Evolutionary conservation across 768 basidiomycete genomes (phyloP).

Genomic region (Udeniomyces megalosporus): DNA sequence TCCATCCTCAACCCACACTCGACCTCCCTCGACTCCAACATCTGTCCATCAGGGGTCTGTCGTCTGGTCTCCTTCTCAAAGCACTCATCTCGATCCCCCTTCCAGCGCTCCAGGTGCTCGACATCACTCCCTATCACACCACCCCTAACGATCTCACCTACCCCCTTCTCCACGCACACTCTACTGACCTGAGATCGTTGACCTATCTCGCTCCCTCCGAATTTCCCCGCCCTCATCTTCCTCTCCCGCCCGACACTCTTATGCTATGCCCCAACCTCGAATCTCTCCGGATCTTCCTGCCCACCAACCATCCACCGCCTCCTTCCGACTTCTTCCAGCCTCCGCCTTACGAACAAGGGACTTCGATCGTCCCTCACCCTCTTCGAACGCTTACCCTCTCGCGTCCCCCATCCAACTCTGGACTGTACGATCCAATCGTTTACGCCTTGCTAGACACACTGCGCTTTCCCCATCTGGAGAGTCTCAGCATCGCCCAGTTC

Average conservation of each 20-base stretch:
- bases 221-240: conserved; percentile 19
- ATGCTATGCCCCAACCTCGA: conserved; percentile 19
- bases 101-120: conserved; percentile 19
- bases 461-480: conserved; percentile 4
- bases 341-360: not conserved
- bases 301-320: conserved; percentile 10
- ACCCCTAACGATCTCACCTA: conserved; percentile 18
- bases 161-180: conserved; percentile 21
- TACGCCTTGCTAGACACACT: not conserved
- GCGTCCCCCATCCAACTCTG: not conserved
- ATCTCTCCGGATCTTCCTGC: conserved; percentile 18
- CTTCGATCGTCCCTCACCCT: conserved; percentile 14
- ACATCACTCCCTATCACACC: conserved; percentile 20
- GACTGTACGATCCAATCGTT: not conserved
- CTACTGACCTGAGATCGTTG: conserved; percentile 20
- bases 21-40: conserved; percentile 22
- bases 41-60: conserved; percentile 20
- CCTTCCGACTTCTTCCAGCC: conserved; percentile 3
- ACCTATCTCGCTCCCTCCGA: conserved; percentile 22
- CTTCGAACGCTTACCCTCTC: conserved; percentile 20
- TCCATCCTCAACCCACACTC: conserved; percentile 7
- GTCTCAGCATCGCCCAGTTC: not conserved
- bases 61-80: conserved; percentile 18
- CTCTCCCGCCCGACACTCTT: conserved; percentile 20
- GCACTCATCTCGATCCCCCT: conserved; percentile 20